Evolutionary conservation across 768 basidiomycete genomes (phyloP).

Genomic region (Boletus edulis): DNA sequence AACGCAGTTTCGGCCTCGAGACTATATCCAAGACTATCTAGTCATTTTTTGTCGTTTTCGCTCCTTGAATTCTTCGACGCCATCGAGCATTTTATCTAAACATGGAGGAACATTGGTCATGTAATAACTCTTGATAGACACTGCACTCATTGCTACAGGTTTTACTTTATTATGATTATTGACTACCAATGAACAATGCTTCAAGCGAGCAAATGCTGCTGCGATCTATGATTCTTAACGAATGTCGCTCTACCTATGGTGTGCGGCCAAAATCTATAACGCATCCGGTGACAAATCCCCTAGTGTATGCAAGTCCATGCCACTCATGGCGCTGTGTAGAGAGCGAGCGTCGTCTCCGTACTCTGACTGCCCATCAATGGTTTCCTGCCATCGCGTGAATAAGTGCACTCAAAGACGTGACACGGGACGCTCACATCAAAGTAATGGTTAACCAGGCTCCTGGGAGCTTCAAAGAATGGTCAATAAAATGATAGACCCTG

Average conservation of each 20-base stretch:
- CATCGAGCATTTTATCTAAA: conserved; percentile 28
- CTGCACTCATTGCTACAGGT: conserved; percentile 35
- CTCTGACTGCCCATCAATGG: conserved; percentile 69
- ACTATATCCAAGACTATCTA: not conserved
- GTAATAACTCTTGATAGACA: conserved; percentile 34
- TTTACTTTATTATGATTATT: conserved; percentile 29
- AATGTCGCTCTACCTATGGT: not conserved
- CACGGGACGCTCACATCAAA: conserved; percentile 69
- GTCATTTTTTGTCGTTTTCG: conserved; percentile 11
- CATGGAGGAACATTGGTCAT: conserved; percentile 36
- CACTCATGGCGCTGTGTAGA: conserved; percentile 57
- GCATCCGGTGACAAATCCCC: conserved; percentile 75
- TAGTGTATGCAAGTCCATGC: conserved; percentile 52
- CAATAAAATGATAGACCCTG: not conserved
- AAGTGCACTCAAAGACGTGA: not conserved
- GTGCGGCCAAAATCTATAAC: conserved; percentile 35
- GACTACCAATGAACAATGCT: not conserved
- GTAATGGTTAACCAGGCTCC: conserved; percentile 85
- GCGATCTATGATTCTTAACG: not conserved
- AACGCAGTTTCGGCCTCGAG: conserved; percentile 11
- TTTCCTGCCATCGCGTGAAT: conserved; percentile 49
- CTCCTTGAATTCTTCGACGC: conserved; percentile 15
- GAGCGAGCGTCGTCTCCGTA: conserved; percentile 70
- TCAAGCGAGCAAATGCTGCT: not conserved
- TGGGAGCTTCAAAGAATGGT: conserved; percentile 57